Conservation (phyloP, 2,329 filamentous ascomycete genomes). For the Xylariaceae sp. region DNA sequence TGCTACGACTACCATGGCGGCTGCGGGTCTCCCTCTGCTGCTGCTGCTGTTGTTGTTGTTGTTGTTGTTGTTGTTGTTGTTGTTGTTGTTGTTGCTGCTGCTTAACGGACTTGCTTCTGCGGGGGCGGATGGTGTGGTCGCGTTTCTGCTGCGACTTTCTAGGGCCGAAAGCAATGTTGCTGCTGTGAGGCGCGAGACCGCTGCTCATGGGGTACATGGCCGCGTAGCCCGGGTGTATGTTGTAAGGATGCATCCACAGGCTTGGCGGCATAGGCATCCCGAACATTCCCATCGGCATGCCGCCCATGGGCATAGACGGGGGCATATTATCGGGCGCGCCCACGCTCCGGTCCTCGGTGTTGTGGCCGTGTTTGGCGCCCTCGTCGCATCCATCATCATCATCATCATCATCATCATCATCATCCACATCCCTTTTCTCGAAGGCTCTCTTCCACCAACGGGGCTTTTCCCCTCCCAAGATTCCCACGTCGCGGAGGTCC, state of each 20-base stretch:
- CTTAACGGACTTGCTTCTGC: no score
- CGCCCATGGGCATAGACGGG: no score
- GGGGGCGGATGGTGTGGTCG: neutral
- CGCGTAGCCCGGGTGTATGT: no score
- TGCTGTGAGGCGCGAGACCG: neutral
- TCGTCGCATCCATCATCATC: neutral
- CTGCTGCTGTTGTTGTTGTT: conserved; percentile 1
- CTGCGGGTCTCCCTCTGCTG: no score
- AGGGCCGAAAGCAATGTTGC: neutral
- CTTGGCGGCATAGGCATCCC: no score
- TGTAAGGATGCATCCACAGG: no score
- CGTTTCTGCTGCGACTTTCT: neutral
- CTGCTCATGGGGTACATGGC: no score
- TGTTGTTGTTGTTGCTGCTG: neutral
- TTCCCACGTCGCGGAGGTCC: conserved; percentile 38
- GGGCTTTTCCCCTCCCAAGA: conserved; percentile 15
- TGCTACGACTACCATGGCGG: no score
- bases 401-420: neutral
- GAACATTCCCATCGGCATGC: no score
- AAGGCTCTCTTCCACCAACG: no score
- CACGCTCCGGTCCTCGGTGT: neutral
- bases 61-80: conserved; percentile 1
- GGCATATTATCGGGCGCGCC: no score
- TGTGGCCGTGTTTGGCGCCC: neutral
- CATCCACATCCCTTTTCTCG: neutral